These are phyloP conservation scores for Coniella lustricola DNA, from an alignment of 2,329 filamentous ascomycete genomes.

Conservation along the genomic window DNA sequence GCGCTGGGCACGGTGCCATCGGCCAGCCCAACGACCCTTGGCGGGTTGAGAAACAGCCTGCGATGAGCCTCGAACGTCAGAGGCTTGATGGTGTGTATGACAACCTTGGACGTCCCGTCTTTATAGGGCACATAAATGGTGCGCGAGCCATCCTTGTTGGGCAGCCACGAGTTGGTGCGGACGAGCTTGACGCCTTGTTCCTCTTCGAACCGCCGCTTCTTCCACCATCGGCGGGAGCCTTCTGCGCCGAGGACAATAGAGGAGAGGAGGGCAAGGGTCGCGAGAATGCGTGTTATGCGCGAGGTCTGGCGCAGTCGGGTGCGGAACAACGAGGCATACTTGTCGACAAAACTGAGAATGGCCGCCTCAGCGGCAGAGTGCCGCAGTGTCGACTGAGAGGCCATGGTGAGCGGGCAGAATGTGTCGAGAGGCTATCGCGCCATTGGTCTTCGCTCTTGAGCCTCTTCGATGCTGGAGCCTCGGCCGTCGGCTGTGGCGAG, in stretches of 20 bases:
- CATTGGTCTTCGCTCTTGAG: not conserved
- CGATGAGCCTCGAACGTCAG: slow-evolving; percentile 96
- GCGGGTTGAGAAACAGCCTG: slow-evolving; percentile 85
- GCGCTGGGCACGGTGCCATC: slow-evolving; percentile 74
- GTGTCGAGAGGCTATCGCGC: slow-evolving; percentile 4
- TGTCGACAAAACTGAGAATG: slow-evolving; percentile 55
- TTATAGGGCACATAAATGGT: slow-evolving; percentile 95
- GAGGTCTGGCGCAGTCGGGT: slow-evolving; percentile 57
- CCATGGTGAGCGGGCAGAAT: slow-evolving; percentile 49
- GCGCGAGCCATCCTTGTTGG: slow-evolving; percentile 88
- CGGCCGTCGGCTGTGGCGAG: not conserved
- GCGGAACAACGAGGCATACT: slow-evolving; percentile 48
- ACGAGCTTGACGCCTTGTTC: slow-evolving; percentile 78
- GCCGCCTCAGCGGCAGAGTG: slow-evolving; percentile 59
- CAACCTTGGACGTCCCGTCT: slow-evolving; percentile 79
- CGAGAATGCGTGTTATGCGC: slow-evolving; percentile 64
- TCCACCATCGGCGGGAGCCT: slow-evolving; percentile 74
- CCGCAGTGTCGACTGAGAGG: slow-evolving; percentile 77
- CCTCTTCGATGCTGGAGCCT: not conserved
- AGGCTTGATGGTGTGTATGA: slow-evolving; percentile 81
- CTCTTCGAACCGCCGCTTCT: slow-evolving; percentile 63
- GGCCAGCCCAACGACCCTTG: slow-evolving; percentile 69
- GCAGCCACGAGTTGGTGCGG: slow-evolving; percentile 84
- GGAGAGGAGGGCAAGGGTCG: slow-evolving; percentile 66
- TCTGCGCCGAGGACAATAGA: slow-evolving; percentile 75